Evolutionary conservation across 176 grass and related monocot genomes (phyloP).

Genomic region (Musa beccarii): DNA sequence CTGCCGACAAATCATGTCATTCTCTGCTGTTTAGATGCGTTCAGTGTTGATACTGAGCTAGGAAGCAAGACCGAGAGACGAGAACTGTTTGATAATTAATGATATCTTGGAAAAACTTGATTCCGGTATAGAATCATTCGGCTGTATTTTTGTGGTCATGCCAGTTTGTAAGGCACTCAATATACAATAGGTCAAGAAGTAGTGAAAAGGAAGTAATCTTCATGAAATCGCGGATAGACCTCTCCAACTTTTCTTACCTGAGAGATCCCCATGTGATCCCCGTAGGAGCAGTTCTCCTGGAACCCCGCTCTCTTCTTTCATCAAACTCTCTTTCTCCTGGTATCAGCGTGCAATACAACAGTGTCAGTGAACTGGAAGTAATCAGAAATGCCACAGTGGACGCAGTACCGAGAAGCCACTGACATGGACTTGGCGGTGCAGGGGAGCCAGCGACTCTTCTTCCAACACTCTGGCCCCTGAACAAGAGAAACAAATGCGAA

Average conservation of each 20-base stretch:
- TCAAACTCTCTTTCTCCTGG: not conserved
- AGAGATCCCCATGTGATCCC: not conserved
- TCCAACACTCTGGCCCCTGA: slow-evolving; percentile 63
- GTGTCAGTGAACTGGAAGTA: not conserved
- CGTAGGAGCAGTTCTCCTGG: not conserved
- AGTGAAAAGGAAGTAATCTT: slow-evolving; percentile 36
- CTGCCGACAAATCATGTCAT: no score
- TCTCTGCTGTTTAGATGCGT: no score
- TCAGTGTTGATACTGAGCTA: no score
- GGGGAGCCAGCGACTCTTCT: slow-evolving; percentile 18
- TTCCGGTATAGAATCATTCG: no score
- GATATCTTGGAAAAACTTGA: no score
- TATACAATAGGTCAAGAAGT: no score
- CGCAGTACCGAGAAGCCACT: not conserved
- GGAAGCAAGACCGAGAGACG: no score
- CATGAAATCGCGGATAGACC: slow-evolving; percentile 42
- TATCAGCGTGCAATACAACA: slow-evolving; percentile 1
- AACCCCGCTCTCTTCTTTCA: not conserved
- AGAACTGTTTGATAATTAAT: no score
- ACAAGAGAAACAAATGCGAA: not conserved
- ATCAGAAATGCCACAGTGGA: not conserved
- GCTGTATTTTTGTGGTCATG: no score
- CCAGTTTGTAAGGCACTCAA: no score
- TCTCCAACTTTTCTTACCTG: slow-evolving; percentile 47
- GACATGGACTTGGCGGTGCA: slow-evolving; percentile 30